Conservation (phyloP, 495 filamentous ascomycete genomes). For the Podospora sp. region DNA sequence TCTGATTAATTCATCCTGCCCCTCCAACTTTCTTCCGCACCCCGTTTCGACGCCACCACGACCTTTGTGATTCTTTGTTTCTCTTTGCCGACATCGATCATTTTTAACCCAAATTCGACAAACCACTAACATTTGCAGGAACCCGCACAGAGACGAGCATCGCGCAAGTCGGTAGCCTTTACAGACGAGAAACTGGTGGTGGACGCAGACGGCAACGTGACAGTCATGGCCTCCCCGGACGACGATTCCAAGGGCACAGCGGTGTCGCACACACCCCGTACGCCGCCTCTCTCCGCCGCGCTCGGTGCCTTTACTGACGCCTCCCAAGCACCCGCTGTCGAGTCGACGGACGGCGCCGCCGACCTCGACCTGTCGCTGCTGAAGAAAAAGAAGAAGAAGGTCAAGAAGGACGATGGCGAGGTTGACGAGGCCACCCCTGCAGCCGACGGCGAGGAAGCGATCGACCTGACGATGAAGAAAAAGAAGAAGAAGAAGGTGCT, state of each 20-base stretch:
- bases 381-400: constrained; percentile 81
- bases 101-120: background rate
- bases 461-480: constrained; percentile 80
- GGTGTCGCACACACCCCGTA: constrained; percentile 68
- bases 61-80: constrained; percentile 6
- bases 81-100: background rate
- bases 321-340: constrained; percentile 61
- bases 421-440: constrained; percentile 49
- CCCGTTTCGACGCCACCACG: background rate
- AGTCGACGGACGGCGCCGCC: constrained; percentile 47
- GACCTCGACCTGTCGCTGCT: constrained; percentile 49
- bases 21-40: constrained; percentile 24
- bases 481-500: constrained; percentile 92
- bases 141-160: constrained; percentile 54
- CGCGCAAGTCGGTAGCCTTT: constrained; percentile 88
- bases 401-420: constrained; percentile 63
- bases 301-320: constrained; percentile 54
- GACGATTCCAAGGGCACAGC: constrained; percentile 70
- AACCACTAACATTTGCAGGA: constrained; percentile 38
- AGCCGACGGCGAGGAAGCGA: constrained; percentile 33
- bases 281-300: constrained; percentile 54
- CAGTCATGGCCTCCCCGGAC: constrained; percentile 61
- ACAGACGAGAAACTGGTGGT: constrained; percentile 81
- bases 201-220: constrained; percentile 80
- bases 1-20: constrained; percentile 23